Base-by-base conservation (phyloP, 2,329 filamentous ascomycete species). In the Chrysosporium queenslandicum region DNA sequence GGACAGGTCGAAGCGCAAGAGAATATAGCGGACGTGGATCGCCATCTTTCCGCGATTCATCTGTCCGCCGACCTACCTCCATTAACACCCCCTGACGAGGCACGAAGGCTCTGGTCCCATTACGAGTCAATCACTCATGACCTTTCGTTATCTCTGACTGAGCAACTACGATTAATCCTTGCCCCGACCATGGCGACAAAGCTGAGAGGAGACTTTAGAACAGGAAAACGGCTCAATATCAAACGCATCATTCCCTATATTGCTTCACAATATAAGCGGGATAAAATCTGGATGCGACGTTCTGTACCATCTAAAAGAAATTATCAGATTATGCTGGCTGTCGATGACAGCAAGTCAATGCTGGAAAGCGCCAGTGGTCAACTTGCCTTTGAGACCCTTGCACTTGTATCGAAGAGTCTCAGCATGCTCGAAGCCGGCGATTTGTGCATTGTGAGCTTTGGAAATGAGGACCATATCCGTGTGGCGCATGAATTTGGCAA, bases 191-290 rank as follows among this genome's bases (percentile, higher is more conserved):
- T 94, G 50, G 90, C 91, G 1, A 97, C 92, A 34, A 98, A 97
- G 65, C 86, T 98, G 56, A 90, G 91, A 1, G 92, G 92, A 40
- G 89, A 94, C 60, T 97, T 94, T 78, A 87, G 92, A 60, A 98
- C 92, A 0, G 92, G 92, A 57, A 98, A 99, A 69, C 85, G 92
- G 0, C 87, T 99, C 61, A 98, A 97, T 71, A 95, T 99, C 75
- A 97, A 97, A 71, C 88, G 91, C 60, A 98, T 99, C 71, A 98
- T 99, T 63, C 92, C 94, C 0, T 99, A 98, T 72, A 97, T 99
- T 61, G 92, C 94, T 1, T 97, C 90, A 0, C 85, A 86, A 65
- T 98, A 96, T 78, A 97, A 96, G 76, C 87, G 92, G 55, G 92
- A 99, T 79, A 98, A 98, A 77, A 99, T 99, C 71, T 99, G 92